These are phyloP conservation scores for Hemileia vastatrix DNA, from an alignment of 1,284 basidiomycete genomes.

Conservation along the genomic window DNA sequence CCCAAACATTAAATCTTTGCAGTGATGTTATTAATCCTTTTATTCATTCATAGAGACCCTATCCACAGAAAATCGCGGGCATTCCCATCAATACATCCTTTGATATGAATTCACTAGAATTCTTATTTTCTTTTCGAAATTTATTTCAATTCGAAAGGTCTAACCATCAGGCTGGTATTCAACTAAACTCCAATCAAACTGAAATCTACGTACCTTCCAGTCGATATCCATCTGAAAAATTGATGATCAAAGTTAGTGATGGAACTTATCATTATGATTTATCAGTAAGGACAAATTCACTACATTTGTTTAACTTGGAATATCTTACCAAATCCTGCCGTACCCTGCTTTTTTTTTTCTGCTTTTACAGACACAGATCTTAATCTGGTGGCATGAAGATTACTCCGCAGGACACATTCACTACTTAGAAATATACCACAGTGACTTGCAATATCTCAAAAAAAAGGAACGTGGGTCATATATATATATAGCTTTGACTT, in stretches of 20 bases:
- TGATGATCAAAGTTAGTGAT: constrained; percentile 11
- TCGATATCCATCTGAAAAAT: constrained; percentile 20
- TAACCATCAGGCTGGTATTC: background rate
- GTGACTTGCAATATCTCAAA: no score
- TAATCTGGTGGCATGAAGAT: no score
- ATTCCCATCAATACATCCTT: constrained; percentile 33
- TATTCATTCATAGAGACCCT: constrained; percentile 33
- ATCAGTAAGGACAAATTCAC: no score
- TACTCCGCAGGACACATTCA: no score
- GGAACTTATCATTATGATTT: constrained; percentile 6
- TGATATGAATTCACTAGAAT: constrained; percentile 31
- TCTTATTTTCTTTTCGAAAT: constrained; percentile 38
- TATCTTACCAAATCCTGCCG: no score
- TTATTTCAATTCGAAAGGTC: no score
- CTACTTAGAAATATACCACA: no score
- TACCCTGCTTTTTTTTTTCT: no score
- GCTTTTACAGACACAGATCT: no score
- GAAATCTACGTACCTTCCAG: constrained; percentile 34
- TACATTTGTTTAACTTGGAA: no score
- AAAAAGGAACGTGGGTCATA: no score
- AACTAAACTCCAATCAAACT: constrained; percentile 26
- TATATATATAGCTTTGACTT: no score
- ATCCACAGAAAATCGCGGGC: constrained; percentile 42
- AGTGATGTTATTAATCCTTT: constrained; percentile 12
- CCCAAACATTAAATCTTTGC: constrained; percentile 21